phyloP scores from a whole-genome alignment of 176 grass and related monocot species.

The Oryza longistaminata region DNA sequence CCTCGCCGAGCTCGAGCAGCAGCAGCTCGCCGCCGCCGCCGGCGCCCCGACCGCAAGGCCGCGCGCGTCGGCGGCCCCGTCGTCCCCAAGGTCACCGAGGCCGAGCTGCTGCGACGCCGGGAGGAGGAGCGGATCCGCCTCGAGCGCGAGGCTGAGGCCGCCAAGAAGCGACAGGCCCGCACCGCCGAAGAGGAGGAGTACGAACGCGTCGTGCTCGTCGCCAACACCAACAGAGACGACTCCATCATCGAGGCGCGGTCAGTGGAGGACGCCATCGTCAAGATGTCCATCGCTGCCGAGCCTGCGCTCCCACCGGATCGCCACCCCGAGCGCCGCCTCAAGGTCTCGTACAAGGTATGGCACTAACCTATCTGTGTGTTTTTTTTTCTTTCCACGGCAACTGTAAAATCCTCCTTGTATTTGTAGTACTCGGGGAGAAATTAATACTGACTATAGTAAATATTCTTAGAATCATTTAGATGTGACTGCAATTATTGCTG shows the following conservation, averaged over 20 bases:
- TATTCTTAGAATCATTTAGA: no score
- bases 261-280: slow-evolving; percentile 63
- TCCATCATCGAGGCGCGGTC: slow-evolving; percentile 69
- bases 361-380: background rate
- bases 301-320: slow-evolving; percentile 39
- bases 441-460: background rate
- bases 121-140: slow-evolving; percentile 61
- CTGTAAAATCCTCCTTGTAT: background rate
- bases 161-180: slow-evolving; percentile 51
- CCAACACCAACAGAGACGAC: slow-evolving; percentile 73
- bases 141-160: slow-evolving; percentile 38
- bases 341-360: slow-evolving; percentile 58
- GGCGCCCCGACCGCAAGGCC: slow-evolving; percentile 50
- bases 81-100: slow-evolving; percentile 69
- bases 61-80: slow-evolving; percentile 48
- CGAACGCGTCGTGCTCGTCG: slow-evolving; percentile 50
- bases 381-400: background rate
- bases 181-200: slow-evolving; percentile 61
- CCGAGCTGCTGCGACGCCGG: slow-evolving; percentile 50
- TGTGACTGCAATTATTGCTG: no score
- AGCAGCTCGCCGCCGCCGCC: slow-evolving; percentile 42
- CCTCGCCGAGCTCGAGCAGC: slow-evolving; percentile 60
- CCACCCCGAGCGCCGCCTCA: slow-evolving; percentile 69
- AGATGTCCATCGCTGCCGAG: slow-evolving; percentile 44
- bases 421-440: background rate